phyloP scores from a whole-genome alignment of 1,284 basidiomycete genomes.

The Austroboletus rostrupii region DNA sequence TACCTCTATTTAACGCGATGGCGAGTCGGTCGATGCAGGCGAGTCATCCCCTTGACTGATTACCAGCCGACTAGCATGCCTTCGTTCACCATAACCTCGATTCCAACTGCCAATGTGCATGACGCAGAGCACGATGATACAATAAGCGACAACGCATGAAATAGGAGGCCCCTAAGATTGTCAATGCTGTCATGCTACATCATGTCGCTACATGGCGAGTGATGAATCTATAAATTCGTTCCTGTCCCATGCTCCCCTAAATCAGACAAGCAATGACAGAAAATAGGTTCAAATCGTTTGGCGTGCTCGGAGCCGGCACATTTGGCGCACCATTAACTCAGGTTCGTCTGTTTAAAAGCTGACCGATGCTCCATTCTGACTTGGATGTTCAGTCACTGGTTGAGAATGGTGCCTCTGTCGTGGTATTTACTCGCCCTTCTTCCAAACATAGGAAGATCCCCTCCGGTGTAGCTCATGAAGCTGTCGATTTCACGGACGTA shows the following conservation, averaged over 20 bases:
- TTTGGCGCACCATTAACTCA: constrained; percentile 15
- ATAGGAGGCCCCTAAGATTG: too few relatives aligned
- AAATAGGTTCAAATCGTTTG: constrained; percentile 19
- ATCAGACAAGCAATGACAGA: constrained; percentile 7
- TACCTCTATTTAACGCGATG: too few relatives aligned
- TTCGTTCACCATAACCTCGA: too few relatives aligned
- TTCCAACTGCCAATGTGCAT: too few relatives aligned
- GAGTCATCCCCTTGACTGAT: too few relatives aligned
- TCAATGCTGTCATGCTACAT: constrained; percentile 5
- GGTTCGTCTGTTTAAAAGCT: constrained; percentile 3
- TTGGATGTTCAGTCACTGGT: constrained; percentile 8
- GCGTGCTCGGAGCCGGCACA: constrained; percentile 20
- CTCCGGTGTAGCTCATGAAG: constrained; percentile 18
- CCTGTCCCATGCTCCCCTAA: neutral
- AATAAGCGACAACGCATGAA: too few relatives aligned
- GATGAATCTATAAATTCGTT: too few relatives aligned
- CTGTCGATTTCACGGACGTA: constrained; percentile 26
- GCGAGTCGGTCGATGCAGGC: too few relatives aligned
- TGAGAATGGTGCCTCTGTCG: constrained; percentile 10
- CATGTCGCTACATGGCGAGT: neutral
- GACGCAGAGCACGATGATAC: too few relatives aligned
- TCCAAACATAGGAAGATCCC: constrained; percentile 9
- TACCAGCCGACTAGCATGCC: too few relatives aligned
- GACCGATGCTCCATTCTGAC: neutral
- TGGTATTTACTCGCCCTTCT: constrained; percentile 16